These are phyloP conservation scores for Apostasia shenzhenica DNA, from an alignment of 106 monocot genomes.

Conservation along the genomic window DNA sequence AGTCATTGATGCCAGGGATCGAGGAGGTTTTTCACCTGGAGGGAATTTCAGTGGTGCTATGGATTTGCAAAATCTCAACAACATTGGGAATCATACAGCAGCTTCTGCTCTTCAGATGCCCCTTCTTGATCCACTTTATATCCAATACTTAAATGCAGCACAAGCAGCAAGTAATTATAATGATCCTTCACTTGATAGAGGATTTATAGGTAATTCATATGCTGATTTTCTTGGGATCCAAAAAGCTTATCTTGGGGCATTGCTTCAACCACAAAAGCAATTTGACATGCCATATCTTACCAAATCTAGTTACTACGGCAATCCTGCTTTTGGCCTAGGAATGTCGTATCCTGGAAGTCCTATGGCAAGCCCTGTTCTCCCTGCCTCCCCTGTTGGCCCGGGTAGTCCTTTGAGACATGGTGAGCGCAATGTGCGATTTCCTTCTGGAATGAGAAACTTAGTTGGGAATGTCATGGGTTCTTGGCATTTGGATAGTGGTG, in stretches of 20 bases:
- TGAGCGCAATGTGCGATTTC: constrained; percentile 41
- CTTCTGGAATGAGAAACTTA: constrained; percentile 62
- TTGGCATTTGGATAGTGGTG: constrained; percentile 19
- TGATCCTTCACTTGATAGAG: constrained; percentile 29
- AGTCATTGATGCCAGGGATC: constrained; percentile 15
- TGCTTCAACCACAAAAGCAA: constrained; percentile 62
- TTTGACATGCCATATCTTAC: constrained; percentile 50
- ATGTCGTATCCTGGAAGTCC: constrained; percentile 57
- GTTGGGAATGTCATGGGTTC: constrained; percentile 22
- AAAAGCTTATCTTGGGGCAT: constrained; percentile 48
- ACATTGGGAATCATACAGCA: constrained; percentile 30
- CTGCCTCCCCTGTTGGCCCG: constrained; percentile 47
- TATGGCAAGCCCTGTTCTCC: constrained; percentile 34
- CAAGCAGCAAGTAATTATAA: constrained; percentile 34
- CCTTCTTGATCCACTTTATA: constrained; percentile 28
- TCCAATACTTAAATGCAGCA: constrained; percentile 43
- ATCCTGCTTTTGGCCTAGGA: constrained; percentile 43
- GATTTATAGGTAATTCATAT: constrained; percentile 32
- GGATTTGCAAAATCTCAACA: constrained; percentile 36
- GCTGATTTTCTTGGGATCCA: constrained; percentile 51
- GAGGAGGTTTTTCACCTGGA: constrained; percentile 19
- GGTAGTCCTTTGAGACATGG: constrained; percentile 63
- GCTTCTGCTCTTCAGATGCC: constrained; percentile 46
- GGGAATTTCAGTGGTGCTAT: constrained; percentile 13
- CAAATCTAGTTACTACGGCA: constrained; percentile 55